Base-by-base conservation (phyloP, 768 basidiomycete species). In the Tremella mesenterica region DNA sequence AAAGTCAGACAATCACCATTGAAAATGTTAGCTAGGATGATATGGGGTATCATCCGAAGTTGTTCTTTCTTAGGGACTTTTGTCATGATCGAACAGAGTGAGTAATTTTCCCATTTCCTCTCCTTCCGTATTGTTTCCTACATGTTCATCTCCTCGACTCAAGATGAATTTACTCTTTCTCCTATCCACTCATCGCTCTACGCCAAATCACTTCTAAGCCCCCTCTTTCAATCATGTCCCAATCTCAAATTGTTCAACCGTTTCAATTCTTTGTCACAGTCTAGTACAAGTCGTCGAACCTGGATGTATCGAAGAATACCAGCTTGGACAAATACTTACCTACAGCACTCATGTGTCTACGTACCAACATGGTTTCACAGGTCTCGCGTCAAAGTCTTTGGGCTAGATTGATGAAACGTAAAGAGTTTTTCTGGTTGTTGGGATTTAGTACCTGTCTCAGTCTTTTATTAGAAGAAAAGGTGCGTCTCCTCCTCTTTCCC, bases 31-130 rank as follows among this genome's bases (percentile, higher is more conserved):
- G 66, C 81, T 8, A 80, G 78, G 53, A 82, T 86, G 0, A 75
- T 79, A 0, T 72, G 81, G 67, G 90, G 89, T 7, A 89, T 88
- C 21, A 71, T 82, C 57, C 77, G 91, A 36, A 91, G 88, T 65
- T 87, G 85, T 1, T 82, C 88, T 0, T 97, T 97, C 76, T 73
- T 97, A 21, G 87, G 86, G 2, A 76, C 80, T 14, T 91, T 92
- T 57, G 83, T 96, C 27, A 74, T 83, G 12, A 80, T 87, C 48
- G 93, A 83, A 65, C 89, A 96, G 73, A 69, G 88, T 88, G 53
- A 45, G 82, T 72, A 1, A n/a, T 20, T 7, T 43, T 20, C 49
- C 5, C 18, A 25, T 36, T 21, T 28, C 21, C 21, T n/a, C n/a
- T n/a, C n/a, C n/a, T n/a, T n/a, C n/a, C n/a, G 39, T 38, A 39